Evolutionary conservation across 257 asterid genomes (phyloP), one percentile per base, ranked within the genome.

Genomic region (Haberlea rhodopensis): DNA sequence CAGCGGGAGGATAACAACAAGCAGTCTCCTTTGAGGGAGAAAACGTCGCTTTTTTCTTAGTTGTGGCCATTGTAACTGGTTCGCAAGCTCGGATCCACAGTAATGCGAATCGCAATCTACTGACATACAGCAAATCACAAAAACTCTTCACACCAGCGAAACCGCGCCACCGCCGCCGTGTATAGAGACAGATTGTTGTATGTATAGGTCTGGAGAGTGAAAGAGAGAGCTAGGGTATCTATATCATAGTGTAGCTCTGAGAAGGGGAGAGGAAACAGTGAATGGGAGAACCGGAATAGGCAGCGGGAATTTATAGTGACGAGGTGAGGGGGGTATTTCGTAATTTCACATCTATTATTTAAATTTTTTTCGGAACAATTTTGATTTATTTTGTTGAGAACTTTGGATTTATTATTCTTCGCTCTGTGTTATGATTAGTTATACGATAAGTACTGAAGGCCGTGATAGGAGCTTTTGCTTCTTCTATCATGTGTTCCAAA

Each of bases 51-150:
- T 71, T 71, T 75, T 75, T 19, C 80, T 60, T 2, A 75, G 67
- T 23, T 75, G 80, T 15, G 80, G 80, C 80, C 80, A 75, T 75
- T 75, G 76, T 32, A 75, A 70, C 62, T 67, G 85, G 63, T 79
- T 79, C 18, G 77, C 74, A n/a, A 82, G 71, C 77, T 75, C 75
- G 68, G 62, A 76, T 60, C 73, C 77, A 67, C 80, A 80, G 79
- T 62, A 78, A 63, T 74, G 53, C 53, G 74, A 51, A 64, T 52
- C 60, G 29, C 68, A 57, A 51, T 66, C 71, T 73, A 73, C 81
- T 80, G 85, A 80, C 82, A 80, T 80, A 74, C 85, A 80, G 82
- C 72, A 68, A 43, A n/a, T 40, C 23, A 53, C 59, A 31, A 45
- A 49, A 37, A 53, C 67, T 59, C 62, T 15, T 4, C 31, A 5